These are phyloP conservation scores for Salix brachista DNA, from an alignment of 345 rosid genomes.

Conservation along the genomic window DNA sequence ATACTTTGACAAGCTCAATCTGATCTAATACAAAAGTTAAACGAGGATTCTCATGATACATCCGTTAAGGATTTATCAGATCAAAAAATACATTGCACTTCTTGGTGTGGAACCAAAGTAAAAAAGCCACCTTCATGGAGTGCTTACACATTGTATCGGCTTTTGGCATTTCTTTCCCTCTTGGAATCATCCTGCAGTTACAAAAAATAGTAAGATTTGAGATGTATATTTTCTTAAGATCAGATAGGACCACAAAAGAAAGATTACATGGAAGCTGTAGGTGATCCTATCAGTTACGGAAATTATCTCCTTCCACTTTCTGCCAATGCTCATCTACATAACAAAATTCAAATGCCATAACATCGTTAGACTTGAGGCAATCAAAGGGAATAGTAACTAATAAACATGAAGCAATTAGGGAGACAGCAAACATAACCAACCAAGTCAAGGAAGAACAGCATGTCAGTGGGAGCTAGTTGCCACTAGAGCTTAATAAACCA, in stretches of 20 bases:
- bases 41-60: not conserved
- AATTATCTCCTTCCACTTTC: conserved; percentile 93
- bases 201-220: conserved; percentile 7
- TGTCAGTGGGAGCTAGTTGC: not conserved
- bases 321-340: conserved; percentile 75
- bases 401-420: not conserved
- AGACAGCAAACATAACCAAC: not conserved
- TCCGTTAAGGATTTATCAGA: not conserved
- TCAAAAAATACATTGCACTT: conserved; percentile 2
- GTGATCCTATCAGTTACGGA: conserved; percentile 64
- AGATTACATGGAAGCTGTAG: conserved; percentile 75
- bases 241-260: not conserved
- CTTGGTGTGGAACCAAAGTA: not conserved
- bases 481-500: not conserved
- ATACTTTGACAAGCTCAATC: not conserved
- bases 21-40: not conserved
- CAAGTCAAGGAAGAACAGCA: not conserved
- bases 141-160: conserved; percentile 63
- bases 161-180: conserved; percentile 49
- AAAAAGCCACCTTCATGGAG: not conserved
- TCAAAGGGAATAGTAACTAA: not conserved
- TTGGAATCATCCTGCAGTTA: conserved; percentile 72
- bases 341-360: not conserved
- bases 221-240: not conserved
- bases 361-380: not conserved